phyloP scores from a whole-genome alignment of 192 early-diverging fungal species.

The Linnemannia hyalina region DNA sequence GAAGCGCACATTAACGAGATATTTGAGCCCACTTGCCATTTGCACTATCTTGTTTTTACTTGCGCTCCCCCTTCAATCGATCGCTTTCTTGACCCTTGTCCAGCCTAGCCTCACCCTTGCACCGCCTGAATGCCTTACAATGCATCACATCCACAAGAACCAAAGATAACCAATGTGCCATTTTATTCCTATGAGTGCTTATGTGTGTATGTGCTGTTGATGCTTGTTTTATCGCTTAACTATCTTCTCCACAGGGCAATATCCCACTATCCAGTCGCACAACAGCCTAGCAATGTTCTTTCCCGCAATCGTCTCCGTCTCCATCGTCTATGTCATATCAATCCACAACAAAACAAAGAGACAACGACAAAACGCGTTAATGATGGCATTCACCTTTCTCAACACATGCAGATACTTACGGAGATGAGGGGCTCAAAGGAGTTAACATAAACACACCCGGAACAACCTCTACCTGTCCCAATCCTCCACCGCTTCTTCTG shows the following conservation, averaged over 20 bases:
- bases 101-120: no score
- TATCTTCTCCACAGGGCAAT: conserved; percentile 39
- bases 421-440: conserved; percentile 72
- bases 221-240: neutral
- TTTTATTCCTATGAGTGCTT: no score
- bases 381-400: neutral
- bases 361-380: neutral
- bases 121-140: no score
- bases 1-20: no score
- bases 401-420: conserved; percentile 35
- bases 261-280: conserved; percentile 40
- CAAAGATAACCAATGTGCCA: no score
- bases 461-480: conserved; percentile 46
- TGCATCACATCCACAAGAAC: no score
- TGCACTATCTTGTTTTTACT: no score
- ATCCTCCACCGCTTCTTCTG: neutral
- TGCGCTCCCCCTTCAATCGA: no score
- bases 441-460: conserved; percentile 69
- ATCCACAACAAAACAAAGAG: neutral
- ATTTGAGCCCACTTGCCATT: no score
- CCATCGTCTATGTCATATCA: conserved; percentile 69
- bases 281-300: conserved; percentile 70
- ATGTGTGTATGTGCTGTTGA: neutral
- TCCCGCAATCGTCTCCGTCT: conserved; percentile 70
- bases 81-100: no score